Evolutionary conservation across 192 early-diverging fungal genomes (phyloP), one percentile per base, ranked within the genome.

Genomic region (Backusella mclennaniae): DNA sequence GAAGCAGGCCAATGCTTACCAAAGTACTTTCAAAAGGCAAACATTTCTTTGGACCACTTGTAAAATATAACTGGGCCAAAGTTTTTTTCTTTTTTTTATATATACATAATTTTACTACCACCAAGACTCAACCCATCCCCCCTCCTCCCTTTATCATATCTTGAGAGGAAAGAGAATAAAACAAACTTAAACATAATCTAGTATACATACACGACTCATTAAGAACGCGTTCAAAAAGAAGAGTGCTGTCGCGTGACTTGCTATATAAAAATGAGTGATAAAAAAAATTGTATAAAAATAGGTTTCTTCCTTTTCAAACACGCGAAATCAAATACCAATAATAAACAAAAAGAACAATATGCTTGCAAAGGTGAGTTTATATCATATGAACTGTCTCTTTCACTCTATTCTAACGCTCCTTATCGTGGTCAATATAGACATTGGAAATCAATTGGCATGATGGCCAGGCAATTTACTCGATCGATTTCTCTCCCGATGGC

Each of bases 361-460:
- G 56, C 56, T 63, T 63, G 56, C 56, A 63, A 63, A 63, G 56
- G 56, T 63, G 9, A 26, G 7, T 23, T 56, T 3, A 56, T 23
- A 56, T 39, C 1, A 39, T 5, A 44, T 17, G 14, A 44, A 53
- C 49, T 9, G n/a, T n/a, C 21, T 56, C 26, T 26, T 26, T 26
- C 26, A 26, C 26, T 26, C 19, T 49, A 0, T 42, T 21, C 44
- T 49, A 4, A 35, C 42, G 17, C 41, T 66, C 17, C 21, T 66
- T 21, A 11, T 63, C 5, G 15, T 5, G 2, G 12, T 19, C 42
- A 29, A 63, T 7, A 4, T 63, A 82, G 93, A 88, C 83, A 85
- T 84, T 95, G 15, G 93, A 96, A 84, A 96, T 99, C 82, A 92
- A 94, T 77, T 97, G 97, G 97, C 97, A 99, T 79, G 97, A 94